phyloP scores from a whole-genome alignment of 2,329 filamentous ascomycete species.

The Ophiostoma angusticollis region DNA sequence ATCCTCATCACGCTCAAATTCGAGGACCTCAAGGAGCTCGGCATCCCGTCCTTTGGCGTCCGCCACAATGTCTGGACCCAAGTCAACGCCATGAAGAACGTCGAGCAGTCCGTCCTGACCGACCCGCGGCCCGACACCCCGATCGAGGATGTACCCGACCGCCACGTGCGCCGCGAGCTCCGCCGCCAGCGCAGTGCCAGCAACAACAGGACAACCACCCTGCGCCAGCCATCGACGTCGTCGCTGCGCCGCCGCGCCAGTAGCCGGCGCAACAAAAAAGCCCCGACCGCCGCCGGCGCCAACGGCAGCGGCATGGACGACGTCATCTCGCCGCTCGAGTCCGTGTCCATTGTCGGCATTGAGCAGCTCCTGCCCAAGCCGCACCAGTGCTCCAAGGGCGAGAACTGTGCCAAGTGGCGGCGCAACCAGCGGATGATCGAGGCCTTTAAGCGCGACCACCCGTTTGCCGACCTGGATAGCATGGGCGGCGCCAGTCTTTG shows the following conservation, averaged over 20 bases:
- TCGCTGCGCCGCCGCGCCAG: conserved; percentile 29
- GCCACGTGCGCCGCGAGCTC: conserved; percentile 34
- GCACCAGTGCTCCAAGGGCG: conserved; percentile 75
- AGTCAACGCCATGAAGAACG: conserved; percentile 55
- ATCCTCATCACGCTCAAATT: conserved; percentile 86
- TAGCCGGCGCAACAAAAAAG: conserved; percentile 24
- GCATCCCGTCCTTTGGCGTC: conserved; percentile 70
- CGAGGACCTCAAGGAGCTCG: conserved; percentile 71
- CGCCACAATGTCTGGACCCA: conserved; percentile 69
- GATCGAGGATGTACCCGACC: conserved; percentile 47
- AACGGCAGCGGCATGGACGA: too few species aligned
- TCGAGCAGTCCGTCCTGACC: conserved; percentile 34
- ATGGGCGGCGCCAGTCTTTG: too few species aligned
- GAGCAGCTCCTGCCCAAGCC: conserved; percentile 78
- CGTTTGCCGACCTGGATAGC: conserved; percentile 45
- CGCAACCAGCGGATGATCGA: conserved; percentile 69
- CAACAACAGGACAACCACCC: too few species aligned
- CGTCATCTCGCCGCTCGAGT: conserved; percentile 64
- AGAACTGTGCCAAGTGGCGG: conserved; percentile 70
- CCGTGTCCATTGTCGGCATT: conserved; percentile 82
- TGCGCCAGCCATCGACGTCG: too few species aligned
- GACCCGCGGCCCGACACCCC: conserved; percentile 44
- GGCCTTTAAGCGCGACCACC: conserved; percentile 62
- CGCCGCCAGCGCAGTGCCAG: conserved; percentile 18
- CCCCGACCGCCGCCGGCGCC: conserved; percentile 24